Evolutionary conservation across 495 filamentous ascomycete genomes (phyloP).

Genomic region (Aspergillus affinis): DNA sequence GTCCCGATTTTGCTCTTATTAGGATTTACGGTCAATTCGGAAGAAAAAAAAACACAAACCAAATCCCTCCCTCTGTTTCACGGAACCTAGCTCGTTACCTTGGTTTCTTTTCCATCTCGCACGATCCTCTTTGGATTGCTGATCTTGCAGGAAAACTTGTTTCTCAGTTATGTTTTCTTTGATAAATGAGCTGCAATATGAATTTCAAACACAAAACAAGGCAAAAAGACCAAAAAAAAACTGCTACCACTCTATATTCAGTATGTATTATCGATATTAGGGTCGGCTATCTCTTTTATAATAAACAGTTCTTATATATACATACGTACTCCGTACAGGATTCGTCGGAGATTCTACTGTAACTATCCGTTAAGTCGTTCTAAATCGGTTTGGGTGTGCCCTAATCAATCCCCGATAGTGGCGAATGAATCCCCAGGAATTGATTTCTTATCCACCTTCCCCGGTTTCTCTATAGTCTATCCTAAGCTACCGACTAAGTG

Average conservation of each 20-base stretch:
- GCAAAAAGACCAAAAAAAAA: background rate
- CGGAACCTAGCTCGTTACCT: background rate
- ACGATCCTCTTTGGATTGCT: background rate
- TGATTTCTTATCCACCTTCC: conserved; percentile 6
- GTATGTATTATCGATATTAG: background rate
- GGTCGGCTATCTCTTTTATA: background rate
- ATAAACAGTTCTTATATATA: background rate
- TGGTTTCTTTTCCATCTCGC: background rate
- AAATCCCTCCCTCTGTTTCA: conserved; percentile 10
- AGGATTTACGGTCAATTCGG: conserved; percentile 39
- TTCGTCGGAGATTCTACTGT: background rate
- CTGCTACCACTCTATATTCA: background rate
- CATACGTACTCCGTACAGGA: too few relatives aligned
- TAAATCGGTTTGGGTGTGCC: background rate
- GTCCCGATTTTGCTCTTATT: conserved; percentile 34
- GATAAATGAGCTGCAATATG: background rate
- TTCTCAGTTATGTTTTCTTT: background rate
- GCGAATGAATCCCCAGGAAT: background rate
- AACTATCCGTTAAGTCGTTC: too few relatives aligned
- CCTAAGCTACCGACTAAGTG: background rate
- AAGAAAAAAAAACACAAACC: conserved; percentile 10
- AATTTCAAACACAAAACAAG: background rate
- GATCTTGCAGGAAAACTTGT: background rate
- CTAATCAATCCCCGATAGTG: background rate
- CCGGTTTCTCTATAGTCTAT: background rate